Base-by-base conservation (phyloP, 106 monocot species). In the Allium fistulosum region DNA sequence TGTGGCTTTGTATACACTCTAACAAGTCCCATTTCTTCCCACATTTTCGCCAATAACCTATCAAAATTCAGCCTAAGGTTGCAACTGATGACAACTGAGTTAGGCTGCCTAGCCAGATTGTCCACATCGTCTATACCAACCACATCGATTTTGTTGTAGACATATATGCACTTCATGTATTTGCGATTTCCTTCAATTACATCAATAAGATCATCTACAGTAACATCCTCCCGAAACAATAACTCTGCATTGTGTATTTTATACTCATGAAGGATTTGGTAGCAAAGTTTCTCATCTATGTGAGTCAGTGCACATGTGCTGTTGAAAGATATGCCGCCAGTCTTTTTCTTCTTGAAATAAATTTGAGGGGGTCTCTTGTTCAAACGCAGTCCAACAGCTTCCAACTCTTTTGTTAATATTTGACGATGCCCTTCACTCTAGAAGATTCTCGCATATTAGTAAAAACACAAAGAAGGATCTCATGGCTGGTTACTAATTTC, bases 191-290 rank as follows among this genome's bases (percentile, higher is more conserved):
- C 99, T 66, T 99, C 99, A 26, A 99, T 99, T 45, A 99, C 93
- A 81, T 99, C 99, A 58, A 99, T 99, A 49, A 99, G 79, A 78
- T 99, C 99, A 83, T 99, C 99, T 26, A 99, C 99, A 59, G 90
- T 90, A 65, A 89, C 99, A 93, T 99, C 93, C 74, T 99, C 99
- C 49, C 99, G 84, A 78, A 99, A 99, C 51, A 99, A 69, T 82
- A 92, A 92, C 93, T 99, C 99, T 58, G 99, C 99, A 80, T 99
- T 99, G 81, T 99, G 99, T 81, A 99, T 99, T 69, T 99, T 99
- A 79, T 99, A 99, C 58, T 93, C 99, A 22, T 99, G 99, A 26
- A 99, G 81, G 70, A 99, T 99, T 75, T 99, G 99, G 59, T 99
- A 93, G 83, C 99, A 93, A 53, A 99, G 99, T 72, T 99, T 99